Evolutionary conservation across 768 basidiomycete genomes (phyloP), one percentile per base, ranked within the genome.

Genomic region (Paxillus involutus): DNA sequence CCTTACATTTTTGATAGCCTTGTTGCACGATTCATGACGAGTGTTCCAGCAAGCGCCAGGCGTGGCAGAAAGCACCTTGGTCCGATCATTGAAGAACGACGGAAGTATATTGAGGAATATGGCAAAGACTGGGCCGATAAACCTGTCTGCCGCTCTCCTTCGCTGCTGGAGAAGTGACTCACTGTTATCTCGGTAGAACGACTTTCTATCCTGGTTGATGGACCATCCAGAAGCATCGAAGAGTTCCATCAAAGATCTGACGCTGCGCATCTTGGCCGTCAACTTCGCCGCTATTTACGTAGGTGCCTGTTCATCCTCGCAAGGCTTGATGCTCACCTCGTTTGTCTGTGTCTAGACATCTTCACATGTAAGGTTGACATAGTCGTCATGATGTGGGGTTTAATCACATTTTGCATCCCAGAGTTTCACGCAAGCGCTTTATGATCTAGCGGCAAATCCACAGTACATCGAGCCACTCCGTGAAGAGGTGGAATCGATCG

Each of bases 401-500:
- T 32, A 9, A 45, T 19, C 4, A 30, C 37, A 13, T 36, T 30
- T 42, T 13, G 14, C 47, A 8, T 39, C 43, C 12, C 32, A 72
- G 71, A 69, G 59, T 36, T 62, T 71, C 30, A 69, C 65, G 0
- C 66, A 73, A 32, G 70, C 67, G 1, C 59, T 78, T 2, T 74
- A 67, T 35, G 51, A 68, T 49, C 65, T 78, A 6, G 75, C 72
- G 8, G 64, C 71, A 1, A 47, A 69, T 24, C 72, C 76, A 1
- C 54, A 72, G 29, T 74, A 65, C 44, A 55, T 70, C 8, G 56
- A 60, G 7, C 65, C 66, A 7, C 61, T 79, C 6, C 69, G 76
- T 0, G 65, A 73, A 43, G 75, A 78, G 51, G 59, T 71, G 29
- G 72, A 73, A 24, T 43, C 52, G 1, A 61, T 68, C 17, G 30